These are phyloP conservation scores for Lasiosphaeria hispida DNA, from an alignment of 495 filamentous ascomycete genomes.

Conservation along the genomic window DNA sequence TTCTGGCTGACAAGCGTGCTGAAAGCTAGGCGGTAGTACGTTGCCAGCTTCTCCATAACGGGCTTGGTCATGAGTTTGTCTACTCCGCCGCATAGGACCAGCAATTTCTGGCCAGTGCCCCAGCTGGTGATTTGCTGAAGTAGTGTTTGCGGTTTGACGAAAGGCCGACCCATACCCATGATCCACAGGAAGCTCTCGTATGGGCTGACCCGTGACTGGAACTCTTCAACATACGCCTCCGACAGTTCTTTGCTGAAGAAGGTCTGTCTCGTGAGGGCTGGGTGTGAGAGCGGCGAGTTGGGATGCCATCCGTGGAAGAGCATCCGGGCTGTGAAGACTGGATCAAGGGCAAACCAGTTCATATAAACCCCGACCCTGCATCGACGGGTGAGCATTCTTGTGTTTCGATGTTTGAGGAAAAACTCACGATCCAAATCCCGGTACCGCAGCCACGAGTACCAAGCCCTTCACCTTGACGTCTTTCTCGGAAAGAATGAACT, in stretches of 20 bases:
- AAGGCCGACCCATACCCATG: slow-evolving; percentile 38
- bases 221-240: slow-evolving; percentile 25
- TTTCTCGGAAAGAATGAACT: slow-evolving; percentile 42
- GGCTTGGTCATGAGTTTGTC: slow-evolving; percentile 30
- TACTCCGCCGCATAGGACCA: slow-evolving; percentile 40
- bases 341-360: slow-evolving; percentile 45
- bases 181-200: slow-evolving; percentile 50
- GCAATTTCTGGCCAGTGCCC: slow-evolving; percentile 23
- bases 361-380: slow-evolving; percentile 37
- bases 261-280: slow-evolving; percentile 35
- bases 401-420: background rate
- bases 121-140: slow-evolving; percentile 35
- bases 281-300: slow-evolving; percentile 47
- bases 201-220: slow-evolving; percentile 35
- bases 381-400: slow-evolving; percentile 2
- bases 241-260: slow-evolving; percentile 43
- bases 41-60: slow-evolving; percentile 35
- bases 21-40: slow-evolving; percentile 43
- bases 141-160: slow-evolving; percentile 36
- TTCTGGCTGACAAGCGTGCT: slow-evolving; percentile 69
- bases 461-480: slow-evolving; percentile 39
- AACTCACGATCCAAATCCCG: slow-evolving; percentile 47
- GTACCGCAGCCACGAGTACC: slow-evolving; percentile 39
- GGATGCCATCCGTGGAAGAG: slow-evolving; percentile 45
- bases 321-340: slow-evolving; percentile 42